These are phyloP conservation scores for Citrus sp. DNA, from an alignment of 345 rosid species.

Conservation along the genomic window DNA sequence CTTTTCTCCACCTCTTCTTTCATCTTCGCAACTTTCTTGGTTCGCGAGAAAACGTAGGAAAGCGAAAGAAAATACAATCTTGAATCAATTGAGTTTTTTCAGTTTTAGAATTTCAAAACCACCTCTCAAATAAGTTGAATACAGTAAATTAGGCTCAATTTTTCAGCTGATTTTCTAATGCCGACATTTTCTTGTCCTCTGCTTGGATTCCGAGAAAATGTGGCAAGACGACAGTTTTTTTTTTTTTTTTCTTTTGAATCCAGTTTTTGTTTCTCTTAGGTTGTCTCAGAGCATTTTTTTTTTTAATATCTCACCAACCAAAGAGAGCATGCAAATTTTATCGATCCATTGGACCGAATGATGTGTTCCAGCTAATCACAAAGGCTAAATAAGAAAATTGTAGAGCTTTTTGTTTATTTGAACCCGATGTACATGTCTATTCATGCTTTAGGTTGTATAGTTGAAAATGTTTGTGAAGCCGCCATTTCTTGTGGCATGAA, in stretches of 20 bases:
- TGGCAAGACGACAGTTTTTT: neutral
- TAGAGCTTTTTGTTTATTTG: neutral
- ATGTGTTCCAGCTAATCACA: neutral
- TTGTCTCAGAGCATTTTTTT: neutral
- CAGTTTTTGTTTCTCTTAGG: neutral
- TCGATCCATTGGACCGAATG: neutral
- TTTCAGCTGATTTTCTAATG: neutral
- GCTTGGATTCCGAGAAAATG: neutral
- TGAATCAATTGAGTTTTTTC: neutral
- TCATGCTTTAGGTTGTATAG: neutral
- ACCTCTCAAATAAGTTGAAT: neutral
- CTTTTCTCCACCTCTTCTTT: slow-evolving; percentile 3
- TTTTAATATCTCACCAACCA: neutral
- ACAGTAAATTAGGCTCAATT: neutral
- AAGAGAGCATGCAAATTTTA: neutral
- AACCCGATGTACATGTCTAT: neutral
- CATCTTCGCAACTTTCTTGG: slow-evolving; percentile 11
- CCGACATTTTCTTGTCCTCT: neutral
- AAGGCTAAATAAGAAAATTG: neutral
- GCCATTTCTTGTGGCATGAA: neutral
- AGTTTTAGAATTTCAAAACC: neutral
- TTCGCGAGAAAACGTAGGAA: slow-evolving; percentile 23
- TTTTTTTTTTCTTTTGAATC: neutral
- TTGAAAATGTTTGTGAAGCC: neutral
- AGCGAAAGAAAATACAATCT: neutral